Evolutionary conservation across 2,329 filamentous ascomycete species (phyloP).

Genomic region (Helotiales sp.): DNA sequence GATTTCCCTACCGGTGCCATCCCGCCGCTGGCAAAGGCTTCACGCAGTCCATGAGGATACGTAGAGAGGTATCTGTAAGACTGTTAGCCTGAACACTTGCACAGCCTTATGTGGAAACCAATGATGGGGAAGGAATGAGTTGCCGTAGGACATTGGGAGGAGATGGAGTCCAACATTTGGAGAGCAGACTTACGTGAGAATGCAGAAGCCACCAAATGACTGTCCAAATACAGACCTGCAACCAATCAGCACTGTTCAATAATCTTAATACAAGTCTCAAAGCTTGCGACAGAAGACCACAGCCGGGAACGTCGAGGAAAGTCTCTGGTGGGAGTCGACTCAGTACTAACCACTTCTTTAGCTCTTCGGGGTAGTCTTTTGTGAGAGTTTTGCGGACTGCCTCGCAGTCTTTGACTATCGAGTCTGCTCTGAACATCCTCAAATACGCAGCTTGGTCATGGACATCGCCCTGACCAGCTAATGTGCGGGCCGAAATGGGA

Average conservation of each 20-base stretch:
- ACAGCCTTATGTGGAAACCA: not conserved
- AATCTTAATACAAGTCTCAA: too few species aligned
- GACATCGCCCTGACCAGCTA: slow-evolving; percentile 63
- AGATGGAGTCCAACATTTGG: too few species aligned
- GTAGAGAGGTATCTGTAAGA: slow-evolving; percentile 59
- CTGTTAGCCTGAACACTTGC: too few species aligned
- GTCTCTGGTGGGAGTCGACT: not conserved
- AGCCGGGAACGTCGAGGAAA: too few species aligned
- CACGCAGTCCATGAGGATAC: slow-evolving; percentile 73
- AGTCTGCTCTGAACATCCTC: slow-evolving; percentile 84
- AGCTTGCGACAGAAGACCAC: too few species aligned
- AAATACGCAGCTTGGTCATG: slow-evolving; percentile 77
- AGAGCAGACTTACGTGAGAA: slow-evolving; percentile 71
- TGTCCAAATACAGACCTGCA: slow-evolving; percentile 87
- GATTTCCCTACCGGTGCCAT: slow-evolving; percentile 72
- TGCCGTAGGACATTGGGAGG: not conserved
- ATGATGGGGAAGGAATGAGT: not conserved
- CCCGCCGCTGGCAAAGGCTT: slow-evolving; percentile 83
- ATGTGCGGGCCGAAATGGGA: slow-evolving; percentile 72
- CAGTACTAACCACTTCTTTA: slow-evolving; percentile 63
- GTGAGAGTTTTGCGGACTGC: slow-evolving; percentile 78
- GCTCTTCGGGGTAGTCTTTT: slow-evolving; percentile 63
- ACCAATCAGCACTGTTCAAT: not conserved
- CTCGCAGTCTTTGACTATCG: slow-evolving; percentile 85
- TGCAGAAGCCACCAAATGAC: slow-evolving; percentile 88